Evolutionary conservation across 441 rosid species (phyloP).

Genomic region (Populus tomentosa): DNA sequence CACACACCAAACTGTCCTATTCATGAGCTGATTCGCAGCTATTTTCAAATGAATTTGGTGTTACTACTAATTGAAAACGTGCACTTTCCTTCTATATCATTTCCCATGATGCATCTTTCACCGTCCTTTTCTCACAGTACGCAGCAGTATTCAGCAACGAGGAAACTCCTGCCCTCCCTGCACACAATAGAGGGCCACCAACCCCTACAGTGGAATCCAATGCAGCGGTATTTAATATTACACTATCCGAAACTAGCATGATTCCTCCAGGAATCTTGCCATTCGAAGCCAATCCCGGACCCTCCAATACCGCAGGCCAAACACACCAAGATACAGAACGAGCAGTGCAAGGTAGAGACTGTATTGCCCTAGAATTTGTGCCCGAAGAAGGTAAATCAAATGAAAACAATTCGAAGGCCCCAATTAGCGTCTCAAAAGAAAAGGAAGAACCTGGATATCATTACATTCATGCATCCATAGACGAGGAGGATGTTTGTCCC

Average conservation of each 20-base stretch:
- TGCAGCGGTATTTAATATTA: background rate
- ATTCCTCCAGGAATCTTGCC: background rate
- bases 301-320: background rate
- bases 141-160: background rate
- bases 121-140: slow-evolving; percentile 4
- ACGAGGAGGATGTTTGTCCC: slow-evolving; percentile 48
- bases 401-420: background rate
- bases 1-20: background rate
- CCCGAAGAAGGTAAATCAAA: background rate
- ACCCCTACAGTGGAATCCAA: background rate
- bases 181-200: background rate
- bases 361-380: background rate
- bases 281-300: background rate
- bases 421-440: background rate
- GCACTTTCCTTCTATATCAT: background rate
- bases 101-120: background rate
- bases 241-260: background rate
- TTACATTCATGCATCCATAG: background rate
- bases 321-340: background rate
- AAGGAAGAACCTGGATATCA: background rate
- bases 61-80: background rate
- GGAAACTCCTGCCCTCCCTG: background rate
- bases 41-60: background rate
- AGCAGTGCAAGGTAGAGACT: background rate
- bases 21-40: background rate